A percentile compares a stretch with the other conserved stretches of the same genome.
phyloP scores from a whole-genome alignment of 2,329 filamentous ascomycete genomes.

The Phyllosticta citriasiana region DNA sequence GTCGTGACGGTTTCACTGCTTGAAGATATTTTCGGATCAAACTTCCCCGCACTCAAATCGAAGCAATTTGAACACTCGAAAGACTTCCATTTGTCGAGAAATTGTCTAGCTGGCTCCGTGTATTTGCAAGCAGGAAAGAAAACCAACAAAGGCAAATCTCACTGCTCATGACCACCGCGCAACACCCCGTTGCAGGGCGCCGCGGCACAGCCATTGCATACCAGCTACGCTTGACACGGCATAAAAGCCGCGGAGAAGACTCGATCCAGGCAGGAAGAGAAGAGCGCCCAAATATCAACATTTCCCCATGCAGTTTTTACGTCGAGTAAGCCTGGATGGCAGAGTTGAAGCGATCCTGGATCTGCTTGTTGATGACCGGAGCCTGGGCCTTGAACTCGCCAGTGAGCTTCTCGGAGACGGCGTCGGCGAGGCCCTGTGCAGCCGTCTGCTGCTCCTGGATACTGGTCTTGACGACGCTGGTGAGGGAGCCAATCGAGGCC shows the following conservation, averaged over 20 bases:
- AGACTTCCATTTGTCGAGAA: neutral
- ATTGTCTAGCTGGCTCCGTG: neutral
- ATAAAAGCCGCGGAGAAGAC: neutral
- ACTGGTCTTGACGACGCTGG: neutral
- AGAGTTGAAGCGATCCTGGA: neutral
- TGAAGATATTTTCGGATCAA: too few relatives aligned
- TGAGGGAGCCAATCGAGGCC: neutral
- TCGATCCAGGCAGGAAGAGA: neutral
- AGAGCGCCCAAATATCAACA: neutral
- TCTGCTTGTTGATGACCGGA: neutral
- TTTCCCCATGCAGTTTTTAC: neutral
- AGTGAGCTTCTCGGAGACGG: neutral
- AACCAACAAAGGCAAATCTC: neutral
- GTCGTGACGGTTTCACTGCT: too few relatives aligned
- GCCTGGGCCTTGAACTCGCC: neutral
- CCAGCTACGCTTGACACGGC: neutral
- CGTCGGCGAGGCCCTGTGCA: neutral
- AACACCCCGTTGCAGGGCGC: neutral
- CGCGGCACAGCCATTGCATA: neutral
- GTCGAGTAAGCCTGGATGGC: neutral
- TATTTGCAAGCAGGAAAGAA: neutral
- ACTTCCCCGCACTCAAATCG: neutral
- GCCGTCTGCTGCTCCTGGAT: neutral
- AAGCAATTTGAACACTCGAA: neutral
- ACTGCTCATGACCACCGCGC: neutral